Evolutionary conservation across 495 filamentous ascomycete genomes (phyloP).

Genomic region (Podospora tetraspora): DNA sequence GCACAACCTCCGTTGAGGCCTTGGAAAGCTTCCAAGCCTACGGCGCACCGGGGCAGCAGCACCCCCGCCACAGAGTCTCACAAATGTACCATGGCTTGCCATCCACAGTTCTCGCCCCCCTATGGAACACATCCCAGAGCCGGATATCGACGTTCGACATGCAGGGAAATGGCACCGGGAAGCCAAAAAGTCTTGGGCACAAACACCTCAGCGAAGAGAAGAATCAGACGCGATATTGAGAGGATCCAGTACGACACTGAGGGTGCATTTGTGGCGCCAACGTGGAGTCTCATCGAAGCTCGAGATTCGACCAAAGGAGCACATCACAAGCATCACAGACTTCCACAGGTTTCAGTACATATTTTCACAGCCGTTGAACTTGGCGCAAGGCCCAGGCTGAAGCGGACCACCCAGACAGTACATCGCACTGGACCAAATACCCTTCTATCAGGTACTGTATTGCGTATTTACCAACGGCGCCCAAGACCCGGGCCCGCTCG

Average conservation of each 20-base stretch:
- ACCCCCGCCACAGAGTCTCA: not conserved
- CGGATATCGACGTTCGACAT: not conserved
- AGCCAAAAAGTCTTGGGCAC: not conserved
- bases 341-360: not conserved
- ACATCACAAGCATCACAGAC: not conserved
- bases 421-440: not conserved
- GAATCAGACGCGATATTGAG: not conserved
- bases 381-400: too few species aligned
- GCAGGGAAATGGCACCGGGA: not conserved
- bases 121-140: not conserved
- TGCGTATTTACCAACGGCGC: constrained; percentile 18
- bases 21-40: constrained; percentile 8
- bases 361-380: not conserved
- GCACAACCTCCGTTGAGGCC: not conserved
- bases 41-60: not conserved
- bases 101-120: not conserved
- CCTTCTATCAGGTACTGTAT: not conserved
- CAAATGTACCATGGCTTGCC: not conserved
- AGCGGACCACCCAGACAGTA: not conserved
- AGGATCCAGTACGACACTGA: not conserved
- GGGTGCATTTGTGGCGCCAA: not conserved
- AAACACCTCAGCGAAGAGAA: not conserved
- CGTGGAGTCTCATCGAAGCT: not conserved
- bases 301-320: not conserved
- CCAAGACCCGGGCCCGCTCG: constrained; percentile 6